Conservation (phyloP, 768 basidiomycete genomes). For the Rhodosporidiobolus sp. region DNA sequence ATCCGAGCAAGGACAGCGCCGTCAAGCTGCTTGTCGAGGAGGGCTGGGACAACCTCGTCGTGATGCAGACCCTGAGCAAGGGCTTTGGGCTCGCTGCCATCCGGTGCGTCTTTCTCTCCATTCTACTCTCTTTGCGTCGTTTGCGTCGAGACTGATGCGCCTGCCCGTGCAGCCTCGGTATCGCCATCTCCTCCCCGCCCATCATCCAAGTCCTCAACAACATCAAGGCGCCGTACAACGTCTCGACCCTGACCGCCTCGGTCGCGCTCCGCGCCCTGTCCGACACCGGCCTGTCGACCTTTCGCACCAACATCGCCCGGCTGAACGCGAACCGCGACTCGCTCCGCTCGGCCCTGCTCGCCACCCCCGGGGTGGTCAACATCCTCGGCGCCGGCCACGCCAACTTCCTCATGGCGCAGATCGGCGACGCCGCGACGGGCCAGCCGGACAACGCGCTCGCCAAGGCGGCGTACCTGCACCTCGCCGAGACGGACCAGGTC, state of each 20-base stretch:
- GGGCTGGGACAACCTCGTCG: conserved; percentile 81
- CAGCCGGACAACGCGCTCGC: conserved; percentile 65
- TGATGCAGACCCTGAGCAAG: conserved; percentile 96
- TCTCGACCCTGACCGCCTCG: conserved; percentile 81
- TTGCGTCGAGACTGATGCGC: neutral
- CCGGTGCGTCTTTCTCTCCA: conserved; percentile 57
- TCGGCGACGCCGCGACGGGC: conserved; percentile 53
- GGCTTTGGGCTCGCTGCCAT: conserved; percentile 94
- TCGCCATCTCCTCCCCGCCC: conserved; percentile 82
- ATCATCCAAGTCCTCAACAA: conserved; percentile 87
- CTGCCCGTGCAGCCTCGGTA: conserved; percentile 63
- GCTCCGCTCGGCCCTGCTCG: conserved; percentile 57
- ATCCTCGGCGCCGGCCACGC: conserved; percentile 79
- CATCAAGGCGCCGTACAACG: conserved; percentile 96
- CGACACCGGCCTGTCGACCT: conserved; percentile 57
- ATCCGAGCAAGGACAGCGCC: conserved; percentile 47
- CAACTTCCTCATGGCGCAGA: conserved; percentile 82
- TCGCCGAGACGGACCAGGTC: conserved; percentile 64
- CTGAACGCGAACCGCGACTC: conserved; percentile 60
- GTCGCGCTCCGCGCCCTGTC: conserved; percentile 77
- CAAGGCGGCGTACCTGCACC: conserved; percentile 63
- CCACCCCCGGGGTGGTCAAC: conserved; percentile 51
- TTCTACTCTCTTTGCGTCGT: neutral
- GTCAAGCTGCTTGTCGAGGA: conserved; percentile 58
- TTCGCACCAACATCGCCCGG: conserved; percentile 61